Base-by-base conservation (phyloP, 2,329 filamentous ascomycete species). In the Pseudomassariella vexata region DNA sequence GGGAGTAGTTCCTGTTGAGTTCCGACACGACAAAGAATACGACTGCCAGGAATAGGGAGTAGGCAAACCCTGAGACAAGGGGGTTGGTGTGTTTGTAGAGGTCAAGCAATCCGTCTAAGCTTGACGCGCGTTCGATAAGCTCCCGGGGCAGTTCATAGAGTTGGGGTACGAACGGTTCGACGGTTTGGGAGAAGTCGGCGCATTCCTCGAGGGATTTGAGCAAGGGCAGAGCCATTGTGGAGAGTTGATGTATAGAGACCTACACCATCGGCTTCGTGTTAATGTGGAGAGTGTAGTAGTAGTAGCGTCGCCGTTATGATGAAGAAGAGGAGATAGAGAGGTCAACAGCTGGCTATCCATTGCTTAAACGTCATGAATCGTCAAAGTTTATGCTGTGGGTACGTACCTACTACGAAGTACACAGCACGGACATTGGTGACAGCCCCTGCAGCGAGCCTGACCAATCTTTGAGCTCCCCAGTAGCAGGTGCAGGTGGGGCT, bases 1-100 rank as follows among this genome's bases (percentile, higher is more conserved):
- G 92, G n/a, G 89, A 95, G 58, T 89, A 95, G 59, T 98, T 98
- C 50, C 74, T 76, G 62, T 94, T 96, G 63, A 87, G 61, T 59
- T 96, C 90, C 1, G 88, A 85, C 5, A 79, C 65, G 19, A 90
- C 51, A 16, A 95, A 65, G 48, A 94, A 84, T 18, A 92, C 50
- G 5, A 72, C 71, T 2, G 78, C 78, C n/a, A 94, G 57, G 24
- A 78, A 68, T 12, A 94, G 47, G 3, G 85, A 82, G 32, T 85
- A 73, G 0, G 77, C 81, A 42, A 94, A 70, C 3, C 77, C 84
- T 1, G 76, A 79, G 18, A 95, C 70, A 24, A 95, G 65, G 0
- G 92, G 92, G 54, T 98, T 96, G 12, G 90, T 96, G 28, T 78
- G 69, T 34, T 83, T 56, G 50, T 96, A 98, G 36, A 95, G 63